phyloP scores from a whole-genome alignment of 345 rosid species.

The Populus deltoides region DNA sequence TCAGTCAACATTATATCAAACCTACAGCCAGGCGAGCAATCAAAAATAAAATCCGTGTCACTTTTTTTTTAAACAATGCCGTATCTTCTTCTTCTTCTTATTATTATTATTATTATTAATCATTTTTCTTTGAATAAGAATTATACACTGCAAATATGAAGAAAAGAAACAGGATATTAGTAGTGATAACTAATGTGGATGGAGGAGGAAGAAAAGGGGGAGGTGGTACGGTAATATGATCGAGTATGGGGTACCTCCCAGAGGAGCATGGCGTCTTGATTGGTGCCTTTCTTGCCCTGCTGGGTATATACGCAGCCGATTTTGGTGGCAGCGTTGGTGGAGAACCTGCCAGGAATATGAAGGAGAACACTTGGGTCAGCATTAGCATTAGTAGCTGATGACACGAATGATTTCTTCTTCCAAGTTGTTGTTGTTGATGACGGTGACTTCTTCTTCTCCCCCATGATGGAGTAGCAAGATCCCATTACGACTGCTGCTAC shows the following conservation, averaged over 20 bases:
- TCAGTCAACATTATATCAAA: background rate
- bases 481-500: slow-evolving; percentile 9
- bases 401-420: slow-evolving; percentile 34
- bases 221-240: too few relatives aligned
- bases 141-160: too few relatives aligned
- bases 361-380: slow-evolving; percentile 37
- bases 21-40: too few relatives aligned
- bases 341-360: slow-evolving; percentile 55
- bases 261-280: slow-evolving; percentile 95
- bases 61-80: too few relatives aligned
- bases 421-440: slow-evolving; percentile 22
- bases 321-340: slow-evolving; percentile 55
- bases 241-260: slow-evolving; percentile 29
- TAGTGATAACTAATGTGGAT: too few relatives aligned
- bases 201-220: too few relatives aligned
- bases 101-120: too few relatives aligned
- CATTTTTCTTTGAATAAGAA: too few relatives aligned
- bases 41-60: too few relatives aligned
- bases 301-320: slow-evolving; percentile 80
- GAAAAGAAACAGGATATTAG: too few relatives aligned
- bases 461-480: slow-evolving; percentile 1
- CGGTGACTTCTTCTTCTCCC: slow-evolving; percentile 19
- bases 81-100: too few relatives aligned
- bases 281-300: slow-evolving; percentile 95
- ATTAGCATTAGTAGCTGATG: slow-evolving; percentile 30